Conservation (phyloP, 345 rosid genomes). For the Boechera retrofracta region DNA sequence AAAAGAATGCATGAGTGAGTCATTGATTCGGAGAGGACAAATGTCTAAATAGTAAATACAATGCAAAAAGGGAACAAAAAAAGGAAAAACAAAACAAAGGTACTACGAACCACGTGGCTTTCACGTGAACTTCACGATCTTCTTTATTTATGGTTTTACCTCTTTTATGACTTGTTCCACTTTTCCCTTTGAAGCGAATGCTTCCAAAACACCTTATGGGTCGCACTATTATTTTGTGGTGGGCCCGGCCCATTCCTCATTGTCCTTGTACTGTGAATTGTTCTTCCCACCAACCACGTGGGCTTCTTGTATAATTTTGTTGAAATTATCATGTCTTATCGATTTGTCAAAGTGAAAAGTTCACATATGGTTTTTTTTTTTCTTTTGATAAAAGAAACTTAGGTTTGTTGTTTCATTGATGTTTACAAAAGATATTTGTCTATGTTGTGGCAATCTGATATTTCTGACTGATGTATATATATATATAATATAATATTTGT, state of each 20-base stretch:
- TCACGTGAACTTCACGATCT: constrained; percentile 43
- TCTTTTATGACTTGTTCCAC: constrained; percentile 2
- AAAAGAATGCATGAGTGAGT: too few relatives aligned
- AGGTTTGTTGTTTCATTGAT: neutral
- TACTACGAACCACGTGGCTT: constrained; percentile 33
- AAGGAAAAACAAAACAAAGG: constrained; percentile 24
- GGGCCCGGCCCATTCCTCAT: constrained; percentile 39
- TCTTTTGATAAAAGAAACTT: neutral
- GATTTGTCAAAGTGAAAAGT: neutral
- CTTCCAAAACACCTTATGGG: constrained; percentile 32
- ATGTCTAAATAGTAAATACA: constrained; percentile 19
- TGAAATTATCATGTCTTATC: constrained; percentile 21
- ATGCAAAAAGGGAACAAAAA: neutral
- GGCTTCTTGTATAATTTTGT: constrained; percentile 32
- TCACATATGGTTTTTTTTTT: too few relatives aligned
- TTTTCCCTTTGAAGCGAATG: constrained; percentile 4
- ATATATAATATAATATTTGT: neutral
- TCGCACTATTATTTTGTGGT: constrained; percentile 21
- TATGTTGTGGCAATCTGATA: constrained; percentile 18
- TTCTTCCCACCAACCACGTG: constrained; percentile 33
- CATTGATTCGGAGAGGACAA: constrained; percentile 32
- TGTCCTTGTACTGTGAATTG: constrained; percentile 19
- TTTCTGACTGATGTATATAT: neutral
- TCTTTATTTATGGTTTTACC: neutral
- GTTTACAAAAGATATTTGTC: constrained; percentile 23